Conservation (phyloP, 257 asterid species). For the Solanum sejunctum region DNA sequence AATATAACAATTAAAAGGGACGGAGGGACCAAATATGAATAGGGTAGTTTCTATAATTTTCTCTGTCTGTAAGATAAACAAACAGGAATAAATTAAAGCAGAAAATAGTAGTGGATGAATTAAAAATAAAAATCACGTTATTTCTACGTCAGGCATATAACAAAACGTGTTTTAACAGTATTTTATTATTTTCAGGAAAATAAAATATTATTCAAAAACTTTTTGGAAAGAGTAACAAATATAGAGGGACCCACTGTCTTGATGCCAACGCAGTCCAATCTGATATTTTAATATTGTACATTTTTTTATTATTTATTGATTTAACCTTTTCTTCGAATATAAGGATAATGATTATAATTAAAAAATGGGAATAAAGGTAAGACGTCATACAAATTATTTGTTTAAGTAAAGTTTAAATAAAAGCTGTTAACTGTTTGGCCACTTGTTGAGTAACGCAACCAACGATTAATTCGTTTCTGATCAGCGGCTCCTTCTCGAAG, state of each 20-base stretch:
- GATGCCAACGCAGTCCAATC: not conserved
- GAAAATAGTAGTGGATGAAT: not conserved
- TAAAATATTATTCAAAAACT: not conserved
- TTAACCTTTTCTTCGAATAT: not conserved
- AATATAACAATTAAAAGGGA: no score
- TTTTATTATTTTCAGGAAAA: not conserved
- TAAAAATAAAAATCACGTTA: not conserved
- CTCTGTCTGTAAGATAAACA: not conserved
- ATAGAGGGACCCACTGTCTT: not conserved
- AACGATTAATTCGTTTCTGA: not conserved
- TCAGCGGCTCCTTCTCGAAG: not conserved
- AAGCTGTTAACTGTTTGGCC: not conserved
- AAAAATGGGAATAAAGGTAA: not conserved
- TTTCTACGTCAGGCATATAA: constrained; percentile 4
- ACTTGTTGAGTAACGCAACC: not conserved
- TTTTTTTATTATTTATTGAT: not conserved
- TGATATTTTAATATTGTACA: not conserved
- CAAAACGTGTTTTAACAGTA: constrained; percentile 7
- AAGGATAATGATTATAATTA: not conserved
- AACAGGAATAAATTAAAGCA: not conserved
- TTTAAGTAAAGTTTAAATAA: not conserved
- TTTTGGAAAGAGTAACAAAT: not conserved
- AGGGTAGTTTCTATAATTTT: not conserved
- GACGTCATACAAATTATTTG: not conserved
- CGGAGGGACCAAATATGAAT: not conserved